phyloP scores from a whole-genome alignment of 495 filamentous ascomycete species.

The Neurospora terricola region DNA sequence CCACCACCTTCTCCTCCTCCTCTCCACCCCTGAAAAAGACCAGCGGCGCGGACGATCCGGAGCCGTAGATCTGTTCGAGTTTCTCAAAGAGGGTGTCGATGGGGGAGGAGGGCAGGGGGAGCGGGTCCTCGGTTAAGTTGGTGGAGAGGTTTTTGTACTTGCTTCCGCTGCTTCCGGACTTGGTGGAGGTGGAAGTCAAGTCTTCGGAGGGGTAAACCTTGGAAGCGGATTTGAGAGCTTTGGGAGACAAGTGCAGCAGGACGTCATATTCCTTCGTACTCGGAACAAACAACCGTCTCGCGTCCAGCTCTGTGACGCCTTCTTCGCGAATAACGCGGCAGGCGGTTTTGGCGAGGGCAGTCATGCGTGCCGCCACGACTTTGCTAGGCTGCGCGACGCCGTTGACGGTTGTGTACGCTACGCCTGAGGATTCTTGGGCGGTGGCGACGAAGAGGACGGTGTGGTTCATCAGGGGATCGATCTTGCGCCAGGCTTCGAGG shows the following conservation, averaged over 20 bases:
- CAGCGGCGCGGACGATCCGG: conserved; percentile 50
- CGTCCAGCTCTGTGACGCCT: conserved; percentile 41
- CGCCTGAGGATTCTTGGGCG: conserved; percentile 63
- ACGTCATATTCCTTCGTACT: conserved; percentile 74
- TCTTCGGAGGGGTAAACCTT: no score
- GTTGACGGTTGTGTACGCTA: conserved; percentile 64
- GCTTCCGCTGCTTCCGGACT: background rate
- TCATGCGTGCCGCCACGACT: conserved; percentile 78
- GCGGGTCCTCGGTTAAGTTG: conserved; percentile 13
- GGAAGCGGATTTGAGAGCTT: conserved; percentile 23
- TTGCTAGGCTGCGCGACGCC: conserved; percentile 47
- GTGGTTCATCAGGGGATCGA: conserved; percentile 81
- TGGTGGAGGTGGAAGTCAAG: no score
- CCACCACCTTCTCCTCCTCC: conserved; percentile 49
- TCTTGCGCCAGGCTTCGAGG: conserved; percentile 70
- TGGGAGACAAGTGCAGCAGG: conserved; percentile 57
- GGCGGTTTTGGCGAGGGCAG: conserved; percentile 64
- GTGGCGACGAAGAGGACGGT: conserved; percentile 75
- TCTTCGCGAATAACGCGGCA: conserved; percentile 49
- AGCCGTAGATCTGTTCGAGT: conserved; percentile 28
- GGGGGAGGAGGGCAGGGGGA: conserved; percentile 40
- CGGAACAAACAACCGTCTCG: conserved; percentile 55
- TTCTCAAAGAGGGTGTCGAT: conserved; percentile 45
- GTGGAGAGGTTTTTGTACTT: conserved; percentile 66
- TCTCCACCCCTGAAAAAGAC: conserved; percentile 63